Evolutionary conservation across 257 asterid species (phyloP).

Genomic region (Coffea canephora): DNA sequence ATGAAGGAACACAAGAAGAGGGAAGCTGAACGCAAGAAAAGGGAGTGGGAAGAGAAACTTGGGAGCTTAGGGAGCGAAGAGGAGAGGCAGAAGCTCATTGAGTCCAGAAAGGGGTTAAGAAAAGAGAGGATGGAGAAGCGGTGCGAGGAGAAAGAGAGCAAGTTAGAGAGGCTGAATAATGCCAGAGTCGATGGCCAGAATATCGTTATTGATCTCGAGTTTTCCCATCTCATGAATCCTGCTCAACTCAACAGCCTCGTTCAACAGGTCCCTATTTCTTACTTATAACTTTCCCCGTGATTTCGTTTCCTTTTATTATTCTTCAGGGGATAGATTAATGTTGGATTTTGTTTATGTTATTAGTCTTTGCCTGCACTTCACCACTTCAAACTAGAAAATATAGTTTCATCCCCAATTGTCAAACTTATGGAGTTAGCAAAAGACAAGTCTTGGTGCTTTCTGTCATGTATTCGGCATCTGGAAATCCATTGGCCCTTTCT

Average conservation of each 20-base stretch:
- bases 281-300: neutral
- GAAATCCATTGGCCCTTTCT: neutral
- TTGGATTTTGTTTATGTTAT: too few species aligned
- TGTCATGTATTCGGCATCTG: too few species aligned
- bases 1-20: constrained; percentile 63
- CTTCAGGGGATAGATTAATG: too few species aligned
- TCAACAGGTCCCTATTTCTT: constrained; percentile 63
- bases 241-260: constrained; percentile 75
- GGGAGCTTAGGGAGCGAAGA: constrained; percentile 43
- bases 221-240: constrained; percentile 70
- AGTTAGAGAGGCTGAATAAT: constrained; percentile 51
- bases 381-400: too few species aligned
- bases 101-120: constrained; percentile 48
- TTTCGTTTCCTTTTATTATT: too few species aligned
- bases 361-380: too few species aligned
- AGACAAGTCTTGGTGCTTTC: too few species aligned
- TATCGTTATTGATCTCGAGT: constrained; percentile 80
- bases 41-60: constrained; percentile 77
- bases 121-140: constrained; percentile 71
- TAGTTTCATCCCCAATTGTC: too few species aligned
- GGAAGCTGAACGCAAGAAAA: constrained; percentile 76
- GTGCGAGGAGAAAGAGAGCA: constrained; percentile 56
- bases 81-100: constrained; percentile 63
- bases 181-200: constrained; percentile 72
- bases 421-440: too few species aligned